Base-by-base conservation (phyloP, 257 asterid species). In the Fraxinus anomala region DNA sequence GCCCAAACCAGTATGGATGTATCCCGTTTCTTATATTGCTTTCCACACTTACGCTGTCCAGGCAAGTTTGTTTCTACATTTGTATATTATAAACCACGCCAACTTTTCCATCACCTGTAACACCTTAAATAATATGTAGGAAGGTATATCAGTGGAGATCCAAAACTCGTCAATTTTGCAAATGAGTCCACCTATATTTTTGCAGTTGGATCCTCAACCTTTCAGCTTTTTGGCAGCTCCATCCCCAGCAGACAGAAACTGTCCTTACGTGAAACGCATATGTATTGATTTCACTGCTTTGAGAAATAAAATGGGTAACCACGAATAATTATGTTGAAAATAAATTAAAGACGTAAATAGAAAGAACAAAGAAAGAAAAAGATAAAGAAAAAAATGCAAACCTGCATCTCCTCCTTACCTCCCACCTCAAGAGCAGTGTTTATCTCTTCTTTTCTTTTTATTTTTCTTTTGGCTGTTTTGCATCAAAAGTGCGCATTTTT, bases 21-120 rank as follows among this genome's bases (percentile, higher is more conserved):
- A 96, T 85, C 99, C 99, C 24, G 24, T 92, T 31, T 93, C 99
- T 4, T 93, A 93, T 85, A 24, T 96, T 37, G 83, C 99, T 9
- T 96, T 93, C 89, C 98, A 96, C 68, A 91, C 99, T 56, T 96
- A 91, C 78, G 89, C 98, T 37, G 85, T 96, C 79, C 97, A 93
- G 97, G 99, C 86, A 89, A 88, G 95, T 82, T 70, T 14, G 40
- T 54, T 51, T 14, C 33, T 26, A 11, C 61, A 49, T 78, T 47
- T 30, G 13, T 70, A 42, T 40, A 31, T 23, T 21, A 42, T 13
- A 73, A 70, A 21, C 51, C 39, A 2, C 26, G 42, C 61, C 8
- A 59, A 2, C 10, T n/a, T 56, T 5, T 23, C 8, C 26, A 8
- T 56, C 3, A 6, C 4, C 3, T n/a, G 66, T 56, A 56, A 56